These are phyloP conservation scores for Pestalotiopsis fici DNA, from an alignment of 2,329 filamentous ascomycete species.

Conservation along the genomic window DNA sequence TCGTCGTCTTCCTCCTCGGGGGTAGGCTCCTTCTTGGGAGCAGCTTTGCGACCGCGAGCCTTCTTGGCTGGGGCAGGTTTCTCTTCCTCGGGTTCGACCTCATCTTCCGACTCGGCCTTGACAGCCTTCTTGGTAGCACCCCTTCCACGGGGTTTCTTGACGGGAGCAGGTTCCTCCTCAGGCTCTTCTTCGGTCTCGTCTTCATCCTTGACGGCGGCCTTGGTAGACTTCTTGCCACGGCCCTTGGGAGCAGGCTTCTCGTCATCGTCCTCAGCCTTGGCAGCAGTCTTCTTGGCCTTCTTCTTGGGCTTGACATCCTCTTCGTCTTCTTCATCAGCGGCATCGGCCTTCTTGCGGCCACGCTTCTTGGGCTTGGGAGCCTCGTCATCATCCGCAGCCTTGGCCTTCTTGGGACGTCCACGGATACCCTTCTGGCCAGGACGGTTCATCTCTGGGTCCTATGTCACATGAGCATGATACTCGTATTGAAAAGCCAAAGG, in stretches of 20 bases:
- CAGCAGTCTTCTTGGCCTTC: constrained; percentile 20
- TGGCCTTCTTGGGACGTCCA: constrained; percentile 35
- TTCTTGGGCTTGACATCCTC: constrained; percentile 27
- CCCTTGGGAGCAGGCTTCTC: constrained; percentile 32
- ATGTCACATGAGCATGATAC: constrained; percentile 12
- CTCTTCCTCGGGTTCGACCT: constrained; percentile 27
- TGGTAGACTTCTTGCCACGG: constrained; percentile 17
- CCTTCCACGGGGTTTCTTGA: constrained; percentile 18
- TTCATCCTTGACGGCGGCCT: constrained; percentile 22
- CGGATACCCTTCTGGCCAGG: constrained; percentile 68
- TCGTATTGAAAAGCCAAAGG: constrained; percentile 6
- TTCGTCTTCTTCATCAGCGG: constrained; percentile 25
- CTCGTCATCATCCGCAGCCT: constrained; percentile 33
- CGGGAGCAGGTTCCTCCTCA: constrained; percentile 31
- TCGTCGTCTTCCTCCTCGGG: constrained; percentile 21
- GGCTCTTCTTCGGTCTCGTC: constrained; percentile 25
- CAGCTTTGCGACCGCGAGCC: constrained; percentile 8
- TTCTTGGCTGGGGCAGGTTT: constrained; percentile 35
- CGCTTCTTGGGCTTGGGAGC: constrained; percentile 34
- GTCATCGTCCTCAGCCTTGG: constrained; percentile 24
- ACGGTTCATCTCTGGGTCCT: constrained; percentile 77
- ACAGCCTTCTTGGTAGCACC: constrained; percentile 26
- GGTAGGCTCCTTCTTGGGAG: constrained; percentile 12
- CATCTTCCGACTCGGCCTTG: constrained; percentile 20
- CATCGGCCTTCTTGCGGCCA: constrained; percentile 34